Base-by-base conservation (phyloP, 2,329 filamentous ascomycete genomes). In the Xylariales sp. region DNA sequence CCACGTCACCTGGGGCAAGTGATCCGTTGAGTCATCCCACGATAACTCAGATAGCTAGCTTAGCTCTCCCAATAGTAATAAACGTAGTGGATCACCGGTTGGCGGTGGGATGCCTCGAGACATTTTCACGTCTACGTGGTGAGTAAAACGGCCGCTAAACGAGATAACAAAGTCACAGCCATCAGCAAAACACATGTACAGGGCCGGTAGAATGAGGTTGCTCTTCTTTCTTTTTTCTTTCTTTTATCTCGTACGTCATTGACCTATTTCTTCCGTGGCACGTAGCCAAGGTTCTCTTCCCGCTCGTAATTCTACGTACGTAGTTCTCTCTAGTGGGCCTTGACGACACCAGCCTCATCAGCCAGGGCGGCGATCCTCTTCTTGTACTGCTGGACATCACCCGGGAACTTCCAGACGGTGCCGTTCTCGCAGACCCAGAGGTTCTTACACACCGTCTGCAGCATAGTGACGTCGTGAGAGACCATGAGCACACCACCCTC, bases 401-500 rank as follows among this genome's bases (percentile, higher is more conserved):
- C 96, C 69, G 92, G 90, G 82, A 99, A 99, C 83, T 97, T 94
- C 87, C 97, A 93, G 23, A 99, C 94, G 1, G 91, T 96, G 9
- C 96, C 96, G 67, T 91, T 86, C 79, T 99, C 96, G 78, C 96
- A 99, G 70, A 99, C 95, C 96, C 96, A 99, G 77, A 99, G 83
- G 78, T 91, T 96, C 58, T 86, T 96, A 81, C 96, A 99, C 45
- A 99, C 96, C 61, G 92, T 97, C 84, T 97, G 94, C 80, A 99
- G 81, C 93, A 99, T 97, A 0, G 96, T 98, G 62, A 99, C 96
- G 79, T 99, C 96, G 91, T 99, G 96, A 77, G 93, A 97, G 65
- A 99, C 96, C 94, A 99, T 98, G 75, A 99, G 84, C 64, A 99
- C 94, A 79, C 96, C 96, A 69, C 96, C 96, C 82, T 97, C 88